Evolutionary conservation across 371 early-diverging fungal species (phyloP).

Genomic region (Blakeslea trispora): DNA sequence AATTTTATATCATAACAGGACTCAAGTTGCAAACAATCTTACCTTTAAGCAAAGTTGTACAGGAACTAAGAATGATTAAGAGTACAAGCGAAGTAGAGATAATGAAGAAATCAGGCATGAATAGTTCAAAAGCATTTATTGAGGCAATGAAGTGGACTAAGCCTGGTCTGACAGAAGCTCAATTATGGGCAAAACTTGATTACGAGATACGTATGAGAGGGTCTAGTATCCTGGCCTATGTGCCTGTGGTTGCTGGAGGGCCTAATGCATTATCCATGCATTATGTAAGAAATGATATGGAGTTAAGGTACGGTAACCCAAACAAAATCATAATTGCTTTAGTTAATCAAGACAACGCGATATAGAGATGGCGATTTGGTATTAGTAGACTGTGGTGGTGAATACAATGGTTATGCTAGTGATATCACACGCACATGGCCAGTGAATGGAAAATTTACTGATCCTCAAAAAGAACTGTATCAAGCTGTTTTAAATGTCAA

Average conservation of each 20-base stretch:
- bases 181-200: conserved; percentile 79
- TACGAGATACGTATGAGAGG: conserved; percentile 73
- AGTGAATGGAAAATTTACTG: conserved; percentile 83
- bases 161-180: conserved; percentile 74
- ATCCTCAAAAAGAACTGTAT: conserved; percentile 84
- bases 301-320: conserved; percentile 42
- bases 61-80: conserved; percentile 79
- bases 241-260: conserved; percentile 96
- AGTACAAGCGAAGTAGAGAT: conserved; percentile 72
- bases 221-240: conserved; percentile 84
- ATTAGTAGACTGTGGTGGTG: conserved; percentile 92
- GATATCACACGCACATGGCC: conserved; percentile 97
- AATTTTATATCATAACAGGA: conserved; percentile 17
- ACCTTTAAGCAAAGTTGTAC: conserved; percentile 62
- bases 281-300: conserved; percentile 87
- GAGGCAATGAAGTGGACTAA: conserved; percentile 72
- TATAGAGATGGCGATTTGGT: conserved; percentile 81
- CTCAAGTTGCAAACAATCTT: conserved; percentile 43
- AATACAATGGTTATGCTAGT: conserved; percentile 86
- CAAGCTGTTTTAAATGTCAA: conserved; percentile 84
- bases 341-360: too few relatives aligned
- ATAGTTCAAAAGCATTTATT: conserved; percentile 78
- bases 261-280: conserved; percentile 90
- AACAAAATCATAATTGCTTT: too few relatives aligned
- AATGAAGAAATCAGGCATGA: conserved; percentile 79